phyloP scores from a whole-genome alignment of 768 basidiomycete species.

The Ramaria sp. region DNA sequence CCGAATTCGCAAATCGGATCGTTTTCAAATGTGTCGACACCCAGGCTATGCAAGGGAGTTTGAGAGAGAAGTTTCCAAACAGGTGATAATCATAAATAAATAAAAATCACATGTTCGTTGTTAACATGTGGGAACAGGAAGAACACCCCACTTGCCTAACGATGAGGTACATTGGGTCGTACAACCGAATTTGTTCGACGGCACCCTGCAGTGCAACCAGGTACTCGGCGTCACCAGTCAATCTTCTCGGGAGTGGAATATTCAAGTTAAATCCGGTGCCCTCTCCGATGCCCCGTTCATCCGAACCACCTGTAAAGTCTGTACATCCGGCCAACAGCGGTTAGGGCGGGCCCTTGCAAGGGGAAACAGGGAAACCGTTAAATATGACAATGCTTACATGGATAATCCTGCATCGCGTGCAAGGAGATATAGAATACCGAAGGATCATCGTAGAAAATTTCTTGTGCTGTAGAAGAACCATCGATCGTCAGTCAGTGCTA shows the following conservation, averaged over 20 bases:
- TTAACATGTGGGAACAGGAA: no score
- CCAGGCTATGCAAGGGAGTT: constrained; percentile 16
- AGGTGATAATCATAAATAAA: neutral
- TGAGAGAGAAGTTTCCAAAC: neutral
- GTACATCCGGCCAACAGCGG: neutral
- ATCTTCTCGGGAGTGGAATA: constrained; percentile 20
- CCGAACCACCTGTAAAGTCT: constrained; percentile 22
- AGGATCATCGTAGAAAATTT: constrained; percentile 22
- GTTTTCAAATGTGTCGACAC: constrained; percentile 23
- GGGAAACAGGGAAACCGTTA: neutral
- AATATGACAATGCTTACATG: constrained; percentile 16
- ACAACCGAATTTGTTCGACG: constrained; percentile 12
- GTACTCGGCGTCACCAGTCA: constrained; percentile 19
- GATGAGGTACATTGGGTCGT: constrained; percentile 17
- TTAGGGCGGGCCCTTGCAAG: neutral
- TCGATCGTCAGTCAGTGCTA: neutral
- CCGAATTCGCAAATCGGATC: constrained; percentile 23
- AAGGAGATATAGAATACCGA: constrained; percentile 23
- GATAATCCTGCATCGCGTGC: constrained; percentile 23
- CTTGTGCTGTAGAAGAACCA: constrained; percentile 15
- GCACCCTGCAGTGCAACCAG: constrained; percentile 16
- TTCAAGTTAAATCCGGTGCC: constrained; percentile 20
- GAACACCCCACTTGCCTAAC: constrained; percentile 21
- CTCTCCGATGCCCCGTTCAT: constrained; percentile 17
- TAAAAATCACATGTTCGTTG: no score